Evolutionary conservation across 208 protist species (phyloP).

Genomic region (Strigomonas culicis): DNA sequence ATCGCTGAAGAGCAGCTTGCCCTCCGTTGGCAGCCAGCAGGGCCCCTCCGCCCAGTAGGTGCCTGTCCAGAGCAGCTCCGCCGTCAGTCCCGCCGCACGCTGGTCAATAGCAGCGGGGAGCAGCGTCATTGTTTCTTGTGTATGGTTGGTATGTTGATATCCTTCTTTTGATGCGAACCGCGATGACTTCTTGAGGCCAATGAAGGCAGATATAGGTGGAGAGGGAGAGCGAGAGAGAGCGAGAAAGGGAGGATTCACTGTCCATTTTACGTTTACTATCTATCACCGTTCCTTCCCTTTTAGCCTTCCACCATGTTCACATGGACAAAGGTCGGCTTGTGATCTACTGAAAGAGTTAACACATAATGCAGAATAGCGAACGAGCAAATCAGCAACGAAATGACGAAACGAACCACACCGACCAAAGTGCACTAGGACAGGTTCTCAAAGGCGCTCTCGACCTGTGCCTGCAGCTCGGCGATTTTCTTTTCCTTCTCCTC

Average conservation of each 20-base stretch:
- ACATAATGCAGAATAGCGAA: neutral
- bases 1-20: constrained; percentile 27
- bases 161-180: no score
- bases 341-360: neutral
- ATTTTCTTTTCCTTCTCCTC: constrained; percentile 12
- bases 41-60: constrained; percentile 20
- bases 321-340: neutral
- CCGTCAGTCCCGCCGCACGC: constrained; percentile 1
- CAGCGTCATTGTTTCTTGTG: no score
- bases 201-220: no score
- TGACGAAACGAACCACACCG: neutral
- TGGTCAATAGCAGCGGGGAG: neutral
- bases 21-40: constrained; percentile 24
- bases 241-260: no score
- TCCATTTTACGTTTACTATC: no score
- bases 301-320: neutral
- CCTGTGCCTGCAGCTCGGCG: constrained; percentile 16
- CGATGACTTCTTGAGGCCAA: no score
- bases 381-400: neutral
- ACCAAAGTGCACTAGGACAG: constrained; percentile 5
- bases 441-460: constrained; percentile 11
- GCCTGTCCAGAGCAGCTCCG: constrained; percentile 25
- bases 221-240: no score
- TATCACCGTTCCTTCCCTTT: no score
- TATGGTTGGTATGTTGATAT: no score